Base-by-base conservation (phyloP, 192 early-diverging fungal genomes). In the Coemansia sp. region DNA sequence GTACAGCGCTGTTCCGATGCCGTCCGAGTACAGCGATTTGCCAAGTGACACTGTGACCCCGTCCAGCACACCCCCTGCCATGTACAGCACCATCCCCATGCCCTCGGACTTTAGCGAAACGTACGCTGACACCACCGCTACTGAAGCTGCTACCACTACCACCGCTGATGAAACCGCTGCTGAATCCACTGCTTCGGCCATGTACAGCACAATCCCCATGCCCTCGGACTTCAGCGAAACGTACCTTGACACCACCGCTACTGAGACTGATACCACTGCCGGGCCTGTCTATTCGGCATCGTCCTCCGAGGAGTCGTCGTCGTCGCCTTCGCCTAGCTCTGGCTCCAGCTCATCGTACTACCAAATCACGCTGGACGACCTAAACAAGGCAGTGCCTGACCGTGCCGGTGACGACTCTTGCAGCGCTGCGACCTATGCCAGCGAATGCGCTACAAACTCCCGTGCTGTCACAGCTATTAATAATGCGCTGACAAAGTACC, bases 391-490 rank as follows among this genome's bases (percentile, higher is more conserved):
- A 1, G 29, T 67, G 7, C 65, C 65, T 22, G 42, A 29, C 2
- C 58, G 65, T 19, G 44, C 28, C 10, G 59, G 52, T 45, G 50
- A 59, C 50, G 59, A 55, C 52, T 53, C 50, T 0, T 67, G 65
- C 52, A 40, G 55, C 47, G 40, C 36, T 31, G 42, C 57, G 14
- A 8, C 22, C 4, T 45, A 8, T 13, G 41, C 33, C 13, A 37
- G 50, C 31, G 61, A 54, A 23, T 77, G 74, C 37, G 63, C 64
- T 14, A 62, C 57, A 19, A 71, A 71, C 54, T 17, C 47, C 11
- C 44, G 45, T 13, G 74, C 74, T 0, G 55, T 68, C 2, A 63
- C 38, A 0, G 44, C 56, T 13, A 59, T 78, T 7, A 64, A 68
- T 55, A 58, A 50, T 2, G 75, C 65, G 2, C 44, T 72, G 2